Evolutionary conservation across 2,329 filamentous ascomycete genomes (phyloP), one percentile per base, ranked within the genome.

Genomic region (Amylocarpus encephaloides): DNA sequence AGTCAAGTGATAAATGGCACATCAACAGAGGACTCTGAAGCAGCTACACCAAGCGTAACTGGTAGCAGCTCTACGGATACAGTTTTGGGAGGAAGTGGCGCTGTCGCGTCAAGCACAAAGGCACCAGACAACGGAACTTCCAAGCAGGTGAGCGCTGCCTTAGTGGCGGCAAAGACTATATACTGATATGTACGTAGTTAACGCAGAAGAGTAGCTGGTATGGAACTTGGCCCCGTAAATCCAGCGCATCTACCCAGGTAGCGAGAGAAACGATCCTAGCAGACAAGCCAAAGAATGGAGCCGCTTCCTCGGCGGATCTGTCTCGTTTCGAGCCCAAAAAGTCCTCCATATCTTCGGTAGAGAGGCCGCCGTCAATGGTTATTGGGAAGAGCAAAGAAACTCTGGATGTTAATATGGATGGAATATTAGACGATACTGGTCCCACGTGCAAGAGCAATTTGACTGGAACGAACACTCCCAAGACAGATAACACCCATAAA

Each of bases 191-290:
- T 5, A 19, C 46, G n/a, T 32, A 64, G 60, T 34, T 62, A n/a
- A 57, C 59, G 35, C 45, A 56, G 7, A 63, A 59, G 16, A 53
- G 53, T 18, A 82, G 79, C 63, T 84, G 80, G 80, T 83, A 83
- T 64, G 78, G 78, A 19, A 64, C 80, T 15, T 82, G 78, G 78
- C 76, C 78, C 15, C 71, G 76, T 53, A 83, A 83, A 60, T 77
- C 80, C 6, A 68, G 71, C 13, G 73, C 80, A 26, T 83, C 79
- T 7, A 82, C 76, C 5, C 77, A 80, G 46, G 69, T 85, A 40
- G 78, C 79, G 3, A 73, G 72, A 55, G 80, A 85, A 63, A 79
- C 76, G 11, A 83, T 84, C 26, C 66, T 79, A 41, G 80, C 79
- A 29, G 78, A 65, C 46, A 66, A 64, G 49, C 48, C 61, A 9